Base-by-base conservation (phyloP, 2,329 filamentous ascomycete species). In the Sarocladium oryzae region DNA sequence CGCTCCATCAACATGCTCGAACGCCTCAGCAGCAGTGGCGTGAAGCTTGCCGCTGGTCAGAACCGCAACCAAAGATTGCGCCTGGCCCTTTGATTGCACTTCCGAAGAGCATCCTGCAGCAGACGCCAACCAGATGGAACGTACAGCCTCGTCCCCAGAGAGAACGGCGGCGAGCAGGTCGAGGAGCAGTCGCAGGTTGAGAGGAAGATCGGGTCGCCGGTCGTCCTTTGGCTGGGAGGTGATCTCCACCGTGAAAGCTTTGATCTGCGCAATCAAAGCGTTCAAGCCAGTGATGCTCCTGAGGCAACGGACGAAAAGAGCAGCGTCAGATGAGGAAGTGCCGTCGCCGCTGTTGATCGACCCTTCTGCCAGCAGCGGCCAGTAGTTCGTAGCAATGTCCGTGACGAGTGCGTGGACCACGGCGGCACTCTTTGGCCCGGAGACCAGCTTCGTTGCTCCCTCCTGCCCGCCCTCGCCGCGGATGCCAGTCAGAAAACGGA, bases 321-420 rank as follows among this genome's bases (percentile, higher is more conserved):
- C 65, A 1, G 30, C 32, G 16, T 49, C 46, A 5, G 46, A 37
- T 16, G 46, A 49, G 9, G 26, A 13, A 37, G 2, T 46, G 5
- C 48, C 32, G 33, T n/a, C 21, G 28, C 23, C 40, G 13, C 40
- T 23, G 3, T 56, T 32, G 2, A 58, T 53, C 24, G 63, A 64
- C n/a, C 69, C 70, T 52, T 79, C 76, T 33, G 73, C 68, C 15
- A 92, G 62, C 8, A 81, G 60, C 2, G 74, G 63, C 92, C 93
- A 97, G 67, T 92, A 95, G 62, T 91, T 88, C 1, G 88, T 87
- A 7, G 89, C 72, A 23, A 87, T 90, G 28, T 84, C 80, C 15
- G 79, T 84, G 53, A 95, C 82, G 32, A 99, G 70, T 2, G 81
- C 71, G 61, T 90, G 84, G 50, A 92, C 74, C 28, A 96, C 80